Base-by-base conservation (phyloP, 768 basidiomycete genomes). In the Dioszegia aurantiaca region DNA sequence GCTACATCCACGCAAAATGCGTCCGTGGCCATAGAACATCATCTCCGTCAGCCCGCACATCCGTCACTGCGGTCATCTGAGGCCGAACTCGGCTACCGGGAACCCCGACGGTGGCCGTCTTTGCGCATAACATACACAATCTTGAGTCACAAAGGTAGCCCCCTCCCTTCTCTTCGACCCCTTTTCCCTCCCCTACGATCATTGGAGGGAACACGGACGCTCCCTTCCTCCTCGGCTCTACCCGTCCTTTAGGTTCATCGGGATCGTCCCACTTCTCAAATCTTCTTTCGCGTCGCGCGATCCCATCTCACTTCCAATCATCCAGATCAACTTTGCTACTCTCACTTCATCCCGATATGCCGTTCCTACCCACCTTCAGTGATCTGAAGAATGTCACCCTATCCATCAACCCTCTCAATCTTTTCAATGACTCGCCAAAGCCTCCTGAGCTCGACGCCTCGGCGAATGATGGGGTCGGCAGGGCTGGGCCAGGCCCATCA, bases 361-460 rank as follows among this genome's bases (percentile, higher is more conserved):
- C 62, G 11, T 44, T 59, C 47, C 42, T 69, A 19, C 62, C 62
- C 45, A 58, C 59, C 19, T 55, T 69, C 43, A 56, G 43, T 28
- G 64, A 63, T 36, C 37, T 69, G 31, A 65, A 63, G 53, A 55
- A 43, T 30, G 47, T 62, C 6, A 43, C 57, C 6, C 59, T 21
- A 39, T 52, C 46, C 17, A 54, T 65, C 40, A 65, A 65, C 52
- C 67, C 67, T 11, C 60, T 68, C 39, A 68, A 68, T 56, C 39
- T 65, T 2, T 69, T 69, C 58, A 11, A 41, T n/a, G 36, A 45
- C 11, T 49, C 21, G 55, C 56, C 36, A 61, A 58, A 41, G 24
- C 8, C 39, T 43, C 24, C 19, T 54, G 16, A 21, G 6, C 58
- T 0, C 53, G 45, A 14, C 31, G 44, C 28, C 24, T 46, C 17